Evolutionary conservation across 768 basidiomycete species (phyloP).

Genomic region (Omphalotus guepiniiformis): DNA sequence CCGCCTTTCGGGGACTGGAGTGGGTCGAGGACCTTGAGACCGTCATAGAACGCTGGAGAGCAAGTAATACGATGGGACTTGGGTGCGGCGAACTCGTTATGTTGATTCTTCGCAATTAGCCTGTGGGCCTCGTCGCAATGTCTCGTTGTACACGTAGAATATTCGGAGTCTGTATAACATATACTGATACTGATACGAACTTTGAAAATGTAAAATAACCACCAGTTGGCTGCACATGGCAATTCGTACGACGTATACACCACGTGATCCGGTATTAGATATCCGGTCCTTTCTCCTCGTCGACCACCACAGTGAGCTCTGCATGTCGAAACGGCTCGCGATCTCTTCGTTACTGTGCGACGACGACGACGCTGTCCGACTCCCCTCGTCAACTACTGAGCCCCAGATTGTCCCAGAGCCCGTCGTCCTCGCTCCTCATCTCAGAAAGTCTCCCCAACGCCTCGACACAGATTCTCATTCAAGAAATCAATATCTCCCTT

Average conservation of each 20-base stretch:
- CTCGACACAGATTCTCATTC: constrained; percentile 2
- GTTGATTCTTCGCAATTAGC: constrained; percentile 61
- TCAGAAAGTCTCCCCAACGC: constrained; percentile 15
- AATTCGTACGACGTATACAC: background rate
- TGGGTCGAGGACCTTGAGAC: constrained; percentile 85
- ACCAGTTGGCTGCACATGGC: constrained; percentile 7
- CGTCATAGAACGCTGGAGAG: constrained; percentile 81
- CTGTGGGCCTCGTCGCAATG: constrained; percentile 80
- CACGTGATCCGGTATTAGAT: background rate
- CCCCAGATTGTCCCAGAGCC: constrained; percentile 20
- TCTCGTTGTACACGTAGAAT: constrained; percentile 77
- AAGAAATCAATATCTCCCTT: no score
- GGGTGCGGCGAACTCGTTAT: constrained; percentile 67
- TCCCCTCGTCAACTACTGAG: constrained; percentile 12
- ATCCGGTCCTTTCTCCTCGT: constrained; percentile 7
- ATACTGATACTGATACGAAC: background rate
- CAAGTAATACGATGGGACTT: constrained; percentile 65
- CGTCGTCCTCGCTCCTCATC: constrained; percentile 29
- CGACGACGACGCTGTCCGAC: no score
- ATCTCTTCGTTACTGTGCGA: constrained; percentile 73
- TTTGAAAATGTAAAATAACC: background rate
- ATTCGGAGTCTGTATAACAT: background rate
- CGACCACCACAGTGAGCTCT: constrained; percentile 45
- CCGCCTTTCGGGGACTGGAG: constrained; percentile 66
- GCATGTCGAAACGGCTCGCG: constrained; percentile 56